A percentile compares a stretch with the other conserved stretches of the same genome.
Evolutionary conservation across 805 yeast genomes (phyloP).

Genomic region (Saccharomycopsis lassenensis): DNA sequence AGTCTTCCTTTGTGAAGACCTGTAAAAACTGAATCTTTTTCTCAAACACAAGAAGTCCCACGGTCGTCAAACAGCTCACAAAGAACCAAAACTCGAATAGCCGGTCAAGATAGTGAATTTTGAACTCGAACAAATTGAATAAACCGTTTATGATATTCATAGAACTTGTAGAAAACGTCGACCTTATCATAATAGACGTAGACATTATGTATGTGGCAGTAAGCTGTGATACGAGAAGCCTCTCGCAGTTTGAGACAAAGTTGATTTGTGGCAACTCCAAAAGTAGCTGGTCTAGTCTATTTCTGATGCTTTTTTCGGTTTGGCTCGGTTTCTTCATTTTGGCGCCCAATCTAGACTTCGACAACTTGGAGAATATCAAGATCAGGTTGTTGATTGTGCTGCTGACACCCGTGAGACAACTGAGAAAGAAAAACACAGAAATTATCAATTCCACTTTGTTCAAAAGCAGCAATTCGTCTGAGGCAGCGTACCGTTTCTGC

Average conservation of each 20-base stretch:
- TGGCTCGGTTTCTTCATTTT: too few relatives aligned
- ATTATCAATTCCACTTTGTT: constrained; percentile 11
- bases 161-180: constrained; percentile 9
- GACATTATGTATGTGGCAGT: constrained; percentile 12
- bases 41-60: not conserved
- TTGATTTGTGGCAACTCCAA: too few relatives aligned
- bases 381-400: constrained; percentile 12
- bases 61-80: constrained; percentile 5
- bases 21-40: too few relatives aligned
- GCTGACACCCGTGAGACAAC: constrained; percentile 13
- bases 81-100: constrained; percentile 14
- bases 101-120: constrained; percentile 12
- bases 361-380: constrained; percentile 5
- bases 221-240: constrained; percentile 7
- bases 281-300: too few relatives aligned
- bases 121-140: constrained; percentile 3
- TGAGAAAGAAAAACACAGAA: constrained; percentile 11
- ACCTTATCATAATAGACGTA: constrained; percentile 13
- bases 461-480: constrained; percentile 9
- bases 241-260: constrained; percentile 8
- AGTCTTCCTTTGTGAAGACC: too few relatives aligned
- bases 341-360: too few relatives aligned
- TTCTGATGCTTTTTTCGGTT: too few relatives aligned
- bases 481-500: not conserved
- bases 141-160: constrained; percentile 8